phyloP scores from a whole-genome alignment of 164 flowering plant species.

The Pachysandra terminalis region DNA sequence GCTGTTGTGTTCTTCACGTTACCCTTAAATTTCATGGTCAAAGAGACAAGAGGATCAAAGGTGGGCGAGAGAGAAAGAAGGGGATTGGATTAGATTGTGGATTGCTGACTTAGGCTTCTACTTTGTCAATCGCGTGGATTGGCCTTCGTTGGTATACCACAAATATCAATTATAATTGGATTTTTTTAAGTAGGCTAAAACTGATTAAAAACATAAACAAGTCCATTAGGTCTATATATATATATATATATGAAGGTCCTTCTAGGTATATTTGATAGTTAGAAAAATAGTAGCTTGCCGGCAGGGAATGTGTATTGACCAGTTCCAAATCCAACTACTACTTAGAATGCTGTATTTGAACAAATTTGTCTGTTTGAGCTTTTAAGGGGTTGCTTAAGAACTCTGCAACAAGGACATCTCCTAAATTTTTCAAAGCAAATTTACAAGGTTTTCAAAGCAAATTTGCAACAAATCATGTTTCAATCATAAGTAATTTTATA shows the following conservation, averaged over 20 bases:
- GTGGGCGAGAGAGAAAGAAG: constrained; percentile 8
- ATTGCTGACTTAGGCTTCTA: constrained; percentile 34
- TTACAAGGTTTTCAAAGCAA: no score
- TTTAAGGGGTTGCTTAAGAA: constrained; percentile 41
- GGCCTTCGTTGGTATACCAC: constrained; percentile 39
- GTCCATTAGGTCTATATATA: neutral
- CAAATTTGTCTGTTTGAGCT: constrained; percentile 5
- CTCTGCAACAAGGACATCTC: constrained; percentile 50
- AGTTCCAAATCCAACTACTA: constrained; percentile 30
- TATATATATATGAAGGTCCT: neutral
- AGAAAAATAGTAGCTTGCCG: constrained; percentile 17
- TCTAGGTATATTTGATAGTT: constrained; percentile 15
- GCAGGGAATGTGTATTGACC: constrained; percentile 38
- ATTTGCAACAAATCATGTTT: no score
- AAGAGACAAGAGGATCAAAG: neutral
- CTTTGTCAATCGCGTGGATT: constrained; percentile 46
- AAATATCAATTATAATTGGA: constrained; percentile 8
- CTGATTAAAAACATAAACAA: constrained; percentile 25
- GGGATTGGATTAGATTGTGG: constrained; percentile 13
- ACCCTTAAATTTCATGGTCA: constrained; percentile 36
- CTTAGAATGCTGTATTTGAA: constrained; percentile 19
- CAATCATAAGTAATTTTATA: no score
- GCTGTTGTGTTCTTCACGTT: constrained; percentile 25
- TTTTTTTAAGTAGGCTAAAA: constrained; percentile 19
- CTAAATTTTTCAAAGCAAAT: no score